Base-by-base conservation (phyloP, 306 rosid species). In the Arachis stenosperma region DNA sequence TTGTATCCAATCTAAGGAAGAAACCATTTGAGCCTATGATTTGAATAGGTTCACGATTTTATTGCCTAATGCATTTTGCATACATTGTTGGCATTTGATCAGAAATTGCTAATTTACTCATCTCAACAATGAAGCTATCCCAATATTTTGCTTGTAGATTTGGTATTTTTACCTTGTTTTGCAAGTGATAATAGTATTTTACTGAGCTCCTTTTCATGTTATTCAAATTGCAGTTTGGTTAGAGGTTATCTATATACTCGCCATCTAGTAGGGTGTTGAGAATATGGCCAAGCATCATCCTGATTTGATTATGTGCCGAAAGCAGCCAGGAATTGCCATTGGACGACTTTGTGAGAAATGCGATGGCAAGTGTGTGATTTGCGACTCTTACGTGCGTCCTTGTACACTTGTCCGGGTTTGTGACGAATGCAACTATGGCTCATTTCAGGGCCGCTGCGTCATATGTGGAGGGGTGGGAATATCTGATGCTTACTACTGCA, bases 381-480 rank as follows among this genome's bases (percentile, higher is more conserved):
- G 98, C 5, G 96, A 92, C 70, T 92, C 96, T 7, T 85, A 85
- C 3, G 99, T 94, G 73, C 91, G 96, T 17, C 99, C 98, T 36
- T 91, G 96, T 81, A 90, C 99, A 0, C 96, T 91, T 37, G 93
- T 94, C 43, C 86, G 98, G 47, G 97, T 91, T 27, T 88, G 95
- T 14, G 95, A 87, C 47, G 95, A 91, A 69, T 91, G 97, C 92
- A 91, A 91, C 90, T 88, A 84, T 5, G 88, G 92, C 27, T 90
- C 97, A 7, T 90, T 90, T 54, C 94, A 84, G 69, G 95, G 94
- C 60, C 85, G 96, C 22, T 91, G 97, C 54, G 97, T 94, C 54
- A 85, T 94, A 69, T 93, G 96, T 57, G 97, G 96, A 81, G 97
- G 97, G 54, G 91, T 89, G 11, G 96, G 97, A 61, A 94, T 94